Base-by-base conservation (phyloP, 768 basidiomycete genomes). In the Suillus subaureus region DNA sequence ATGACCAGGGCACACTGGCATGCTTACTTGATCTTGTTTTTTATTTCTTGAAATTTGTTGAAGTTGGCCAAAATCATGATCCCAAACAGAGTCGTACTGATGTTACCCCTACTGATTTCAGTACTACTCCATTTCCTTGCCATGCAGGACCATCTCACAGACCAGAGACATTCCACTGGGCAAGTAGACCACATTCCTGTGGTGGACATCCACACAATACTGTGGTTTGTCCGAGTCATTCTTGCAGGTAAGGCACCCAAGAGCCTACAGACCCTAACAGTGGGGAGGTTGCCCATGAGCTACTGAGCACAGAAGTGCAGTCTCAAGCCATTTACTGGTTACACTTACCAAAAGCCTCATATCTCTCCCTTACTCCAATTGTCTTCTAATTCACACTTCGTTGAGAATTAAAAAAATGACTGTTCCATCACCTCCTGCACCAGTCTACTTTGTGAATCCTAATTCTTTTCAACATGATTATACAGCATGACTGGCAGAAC, bases 381-480 rank as follows among this genome's bases (percentile, higher is more conserved):
- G 31, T 31, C 31, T 31, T 31, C 31, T 31, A 31, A 31, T 4
- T 31, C 2, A 4, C n/a, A n/a, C n/a, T n/a, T n/a, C n/a, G 58
- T 60, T 60, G 58, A 60, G 58, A 60, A 60, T 60, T 54, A 1
- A 21, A 60, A 60, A 28, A 58, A 40, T 26, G 12, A 60, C 26
- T 60, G 58, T 60, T 87, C 83, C 52, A 79, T n/a, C 77, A 62
- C 75, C 81, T 58, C 64, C 79, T 45, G 72, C 79, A 63, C 77
- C 81, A 52, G 79, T 82, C 69, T 83, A 83, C 71, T 78, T 79
- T 74, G 77, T 86, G 74, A 90, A 93, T 75, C 87, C 91, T 35
- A 83, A 82, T 77, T 80, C 84, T 45, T 94, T 94, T 75, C 87
- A 93, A 69, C 87, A 88, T 79, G 93, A 94, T 80, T 94, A 90